These are phyloP conservation scores for Chlorella variabilis DNA, from an alignment of 163 green algal genomes.

Conservation along the genomic window DNA sequence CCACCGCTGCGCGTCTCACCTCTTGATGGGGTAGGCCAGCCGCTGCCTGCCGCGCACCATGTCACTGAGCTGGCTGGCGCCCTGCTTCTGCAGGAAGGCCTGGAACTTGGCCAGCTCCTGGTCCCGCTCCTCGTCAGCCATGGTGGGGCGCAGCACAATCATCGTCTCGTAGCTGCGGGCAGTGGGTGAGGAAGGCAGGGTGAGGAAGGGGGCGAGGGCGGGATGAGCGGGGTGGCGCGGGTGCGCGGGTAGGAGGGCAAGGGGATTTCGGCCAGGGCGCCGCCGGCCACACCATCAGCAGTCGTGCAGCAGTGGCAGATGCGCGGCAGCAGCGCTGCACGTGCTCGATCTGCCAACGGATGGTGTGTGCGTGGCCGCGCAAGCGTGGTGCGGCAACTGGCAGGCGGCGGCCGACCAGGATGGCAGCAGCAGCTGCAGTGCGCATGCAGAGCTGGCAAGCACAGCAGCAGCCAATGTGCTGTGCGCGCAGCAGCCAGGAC, in stretches of 20 bases:
- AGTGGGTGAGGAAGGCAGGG: not conserved
- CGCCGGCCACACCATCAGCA: too few species aligned
- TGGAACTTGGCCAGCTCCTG: constrained; percentile 93
- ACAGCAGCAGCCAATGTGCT: not conserved
- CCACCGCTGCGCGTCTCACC: too few species aligned
- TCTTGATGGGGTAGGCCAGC: constrained; percentile 92
- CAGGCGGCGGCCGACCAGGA: too few species aligned
- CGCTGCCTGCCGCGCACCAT: constrained; percentile 71
- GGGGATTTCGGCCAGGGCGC: too few species aligned
- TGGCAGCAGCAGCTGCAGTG: too few species aligned
- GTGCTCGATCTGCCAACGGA: too few species aligned
- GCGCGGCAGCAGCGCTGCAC: too few species aligned
- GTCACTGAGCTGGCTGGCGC: constrained; percentile 74
- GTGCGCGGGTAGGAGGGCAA: too few species aligned
- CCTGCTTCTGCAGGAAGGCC: constrained; percentile 87
- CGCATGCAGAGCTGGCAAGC: not conserved
- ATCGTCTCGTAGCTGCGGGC: constrained; percentile 91
- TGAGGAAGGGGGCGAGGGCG: not conserved
- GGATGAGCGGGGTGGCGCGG: not conserved
- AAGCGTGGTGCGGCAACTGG: not conserved
- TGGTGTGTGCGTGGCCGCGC: too few species aligned
- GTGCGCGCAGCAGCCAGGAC: not conserved
- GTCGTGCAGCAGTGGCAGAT: too few species aligned
- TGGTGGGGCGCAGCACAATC: constrained; percentile 82
- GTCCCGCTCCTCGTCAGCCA: constrained; percentile 84